These are phyloP conservation scores for Chrysanthemum makinoi DNA, from an alignment of 129 eudicot genomes.

Conservation along the genomic window DNA sequence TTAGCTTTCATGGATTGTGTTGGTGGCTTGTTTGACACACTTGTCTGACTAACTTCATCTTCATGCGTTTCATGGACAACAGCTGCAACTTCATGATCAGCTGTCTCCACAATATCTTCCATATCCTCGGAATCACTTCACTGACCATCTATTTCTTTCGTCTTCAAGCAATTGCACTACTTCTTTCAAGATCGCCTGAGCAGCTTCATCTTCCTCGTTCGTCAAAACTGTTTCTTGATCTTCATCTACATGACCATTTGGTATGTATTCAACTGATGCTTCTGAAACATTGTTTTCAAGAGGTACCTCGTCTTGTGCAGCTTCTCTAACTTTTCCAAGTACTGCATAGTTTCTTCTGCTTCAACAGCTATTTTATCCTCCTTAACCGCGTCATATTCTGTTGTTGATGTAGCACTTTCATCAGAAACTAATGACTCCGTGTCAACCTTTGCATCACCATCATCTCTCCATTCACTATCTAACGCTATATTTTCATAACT, in stretches of 20 bases:
- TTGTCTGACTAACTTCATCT: neutral
- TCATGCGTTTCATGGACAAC: neutral
- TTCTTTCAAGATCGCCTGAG: neutral
- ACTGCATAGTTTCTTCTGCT: neutral
- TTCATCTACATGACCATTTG: neutral
- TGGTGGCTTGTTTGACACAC: neutral
- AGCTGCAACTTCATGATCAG: conserved; percentile 11
- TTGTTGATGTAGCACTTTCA: neutral
- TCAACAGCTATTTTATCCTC: neutral
- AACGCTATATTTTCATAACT: conserved; percentile 14
- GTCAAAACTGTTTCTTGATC: conserved; percentile 9
- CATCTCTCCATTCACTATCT: conserved; percentile 12
- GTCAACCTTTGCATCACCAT: neutral
- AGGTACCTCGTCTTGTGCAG: neutral
- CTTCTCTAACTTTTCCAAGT: neutral
- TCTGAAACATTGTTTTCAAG: neutral
- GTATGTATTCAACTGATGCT: neutral
- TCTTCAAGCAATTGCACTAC: conserved; percentile 17
- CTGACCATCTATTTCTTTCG: conserved; percentile 9
- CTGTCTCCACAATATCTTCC: conserved; percentile 5
- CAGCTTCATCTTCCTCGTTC: conserved; percentile 7
- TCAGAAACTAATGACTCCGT: neutral
- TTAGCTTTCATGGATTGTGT: neutral
- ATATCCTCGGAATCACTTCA: neutral
- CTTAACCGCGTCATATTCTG: conserved; percentile 15